Conservation (phyloP, 2,329 filamentous ascomycete species). For the Calonectria pteridis region DNA sequence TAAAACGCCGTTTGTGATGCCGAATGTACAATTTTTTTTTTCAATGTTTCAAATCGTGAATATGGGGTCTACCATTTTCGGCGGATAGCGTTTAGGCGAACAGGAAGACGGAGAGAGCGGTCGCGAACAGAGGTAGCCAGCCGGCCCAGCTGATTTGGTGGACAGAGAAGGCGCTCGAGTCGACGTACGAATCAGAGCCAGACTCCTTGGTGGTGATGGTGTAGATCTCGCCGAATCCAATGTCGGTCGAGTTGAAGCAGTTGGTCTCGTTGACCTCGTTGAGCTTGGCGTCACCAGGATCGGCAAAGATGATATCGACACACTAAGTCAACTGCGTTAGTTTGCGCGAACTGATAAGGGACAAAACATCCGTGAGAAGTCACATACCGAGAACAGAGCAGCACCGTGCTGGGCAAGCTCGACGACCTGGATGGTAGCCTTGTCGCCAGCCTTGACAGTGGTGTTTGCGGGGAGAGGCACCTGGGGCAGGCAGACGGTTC, state of each 20-base stretch:
- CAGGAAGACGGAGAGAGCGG: constrained; percentile 55
- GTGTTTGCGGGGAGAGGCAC: constrained; percentile 83
- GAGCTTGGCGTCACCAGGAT: constrained; percentile 76
- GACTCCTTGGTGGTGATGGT: constrained; percentile 67
- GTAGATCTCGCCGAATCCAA: constrained; percentile 84
- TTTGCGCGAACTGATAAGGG: background rate
- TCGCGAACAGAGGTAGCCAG: constrained; percentile 57
- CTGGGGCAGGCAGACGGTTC: constrained; percentile 90
- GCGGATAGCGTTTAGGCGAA: constrained; percentile 39
- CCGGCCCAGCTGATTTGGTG: constrained; percentile 48
- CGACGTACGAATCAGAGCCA: constrained; percentile 49
- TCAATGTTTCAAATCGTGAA: background rate
- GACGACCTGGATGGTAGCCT: constrained; percentile 90
- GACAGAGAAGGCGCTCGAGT: constrained; percentile 42
- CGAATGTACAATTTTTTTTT: constrained; percentile 42
- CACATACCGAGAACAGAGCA: constrained; percentile 80
- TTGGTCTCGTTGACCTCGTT: constrained; percentile 81
- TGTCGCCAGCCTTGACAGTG: constrained; percentile 82
- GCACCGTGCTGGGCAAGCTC: constrained; percentile 88
- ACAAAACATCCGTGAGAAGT: background rate
- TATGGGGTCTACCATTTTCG: background rate
- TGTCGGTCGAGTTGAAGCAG: constrained; percentile 87
- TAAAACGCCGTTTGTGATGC: constrained; percentile 43
- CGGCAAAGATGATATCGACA: constrained; percentile 92
- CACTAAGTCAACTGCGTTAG: constrained; percentile 68